Conservation (phyloP, 768 basidiomycete genomes). For the Trametopsis cervina region DNA sequence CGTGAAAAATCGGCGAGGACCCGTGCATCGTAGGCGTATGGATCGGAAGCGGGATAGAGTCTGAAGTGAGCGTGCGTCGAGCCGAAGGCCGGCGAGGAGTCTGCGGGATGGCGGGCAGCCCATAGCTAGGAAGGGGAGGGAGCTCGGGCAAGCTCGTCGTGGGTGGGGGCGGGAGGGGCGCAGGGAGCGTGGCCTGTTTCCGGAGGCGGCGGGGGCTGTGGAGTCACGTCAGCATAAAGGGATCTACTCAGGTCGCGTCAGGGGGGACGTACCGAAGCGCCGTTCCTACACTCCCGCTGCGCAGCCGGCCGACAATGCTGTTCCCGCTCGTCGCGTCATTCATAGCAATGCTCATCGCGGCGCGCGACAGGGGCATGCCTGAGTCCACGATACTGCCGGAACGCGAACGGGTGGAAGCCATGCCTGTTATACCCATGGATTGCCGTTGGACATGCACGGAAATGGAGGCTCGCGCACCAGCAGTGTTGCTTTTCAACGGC, state of each 20-base stretch:
- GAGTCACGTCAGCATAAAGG: background rate
- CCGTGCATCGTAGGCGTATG: constrained; percentile 1
- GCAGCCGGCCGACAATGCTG: constrained; percentile 40
- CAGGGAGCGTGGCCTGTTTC: background rate
- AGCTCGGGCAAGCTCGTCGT: background rate
- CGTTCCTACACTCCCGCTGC: constrained; percentile 43
- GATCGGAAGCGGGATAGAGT: background rate
- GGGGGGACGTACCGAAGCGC: constrained; percentile 25
- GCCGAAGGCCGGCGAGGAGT: background rate
- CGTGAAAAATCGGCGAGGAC: background rate
- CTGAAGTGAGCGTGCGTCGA: background rate
- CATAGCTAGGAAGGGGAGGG: background rate
- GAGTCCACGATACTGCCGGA: constrained; percentile 3
- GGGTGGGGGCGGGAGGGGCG: constrained; percentile 3
- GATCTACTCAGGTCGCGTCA: background rate
- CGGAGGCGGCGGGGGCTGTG: constrained; percentile 4
- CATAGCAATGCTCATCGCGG: constrained; percentile 3
- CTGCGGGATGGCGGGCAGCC: background rate
- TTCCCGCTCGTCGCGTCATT: constrained; percentile 26
- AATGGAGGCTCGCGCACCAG: background rate
- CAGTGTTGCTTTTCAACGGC: background rate
- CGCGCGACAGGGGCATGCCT: background rate
- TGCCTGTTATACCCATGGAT: constrained; percentile 1
- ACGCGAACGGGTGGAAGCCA: background rate
- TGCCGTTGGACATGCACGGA: constrained; percentile 8